Evolutionary conservation across 495 filamentous ascomycete species (phyloP).

Genomic region (Talaromyces liani): DNA sequence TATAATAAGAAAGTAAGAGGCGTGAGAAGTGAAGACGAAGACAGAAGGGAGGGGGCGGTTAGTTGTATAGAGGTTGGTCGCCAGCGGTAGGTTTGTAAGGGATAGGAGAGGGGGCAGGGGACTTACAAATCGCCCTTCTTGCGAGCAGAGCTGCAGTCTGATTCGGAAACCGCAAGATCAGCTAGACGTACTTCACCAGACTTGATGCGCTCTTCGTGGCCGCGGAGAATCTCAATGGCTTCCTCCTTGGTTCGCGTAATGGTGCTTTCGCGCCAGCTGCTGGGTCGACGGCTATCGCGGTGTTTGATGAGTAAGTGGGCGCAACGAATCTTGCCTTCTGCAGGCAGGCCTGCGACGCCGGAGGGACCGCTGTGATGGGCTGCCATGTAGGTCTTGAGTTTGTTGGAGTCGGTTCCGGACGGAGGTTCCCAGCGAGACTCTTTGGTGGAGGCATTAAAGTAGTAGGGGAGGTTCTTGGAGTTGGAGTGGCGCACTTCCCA

Average conservation of each 20-base stretch:
- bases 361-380: constrained; percentile 60
- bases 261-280: constrained; percentile 82
- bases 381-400: constrained; percentile 89
- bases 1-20: constrained; percentile 16
- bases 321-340: constrained; percentile 82
- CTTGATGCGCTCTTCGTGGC: constrained; percentile 65
- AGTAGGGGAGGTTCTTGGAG: constrained; percentile 96
- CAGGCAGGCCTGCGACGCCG: constrained; percentile 35
- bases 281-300: constrained; percentile 72
- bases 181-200: constrained; percentile 59
- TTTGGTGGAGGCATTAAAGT: constrained; percentile 79
- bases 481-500: constrained; percentile 97
- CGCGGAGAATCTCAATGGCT: constrained; percentile 66
- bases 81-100: neutral
- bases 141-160: constrained; percentile 88
- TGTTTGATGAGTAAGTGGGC: constrained; percentile 94
- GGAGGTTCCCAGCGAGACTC: constrained; percentile 94
- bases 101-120: neutral
- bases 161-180: constrained; percentile 78
- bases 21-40: neutral
- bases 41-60: neutral
- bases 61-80: constrained; percentile 5
- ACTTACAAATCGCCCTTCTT: constrained; percentile 86
- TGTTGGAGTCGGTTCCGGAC: constrained; percentile 73
- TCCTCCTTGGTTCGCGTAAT: constrained; percentile 87